Evolutionary conservation across 2,329 filamentous ascomycete genomes (phyloP).

Genomic region (Neoarthrinium moseri): DNA sequence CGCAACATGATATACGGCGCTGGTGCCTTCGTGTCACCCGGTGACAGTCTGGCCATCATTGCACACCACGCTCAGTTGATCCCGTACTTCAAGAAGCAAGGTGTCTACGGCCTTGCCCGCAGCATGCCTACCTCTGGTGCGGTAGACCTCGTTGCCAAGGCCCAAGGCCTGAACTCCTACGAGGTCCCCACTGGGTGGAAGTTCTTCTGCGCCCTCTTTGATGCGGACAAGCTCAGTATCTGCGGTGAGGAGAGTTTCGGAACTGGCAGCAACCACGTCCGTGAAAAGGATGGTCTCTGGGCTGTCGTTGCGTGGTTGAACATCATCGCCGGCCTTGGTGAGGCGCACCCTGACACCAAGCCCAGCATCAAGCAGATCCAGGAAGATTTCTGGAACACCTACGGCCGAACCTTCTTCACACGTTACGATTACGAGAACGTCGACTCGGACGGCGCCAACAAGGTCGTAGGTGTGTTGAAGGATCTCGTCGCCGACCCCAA

Average conservation of each 20-base stretch:
- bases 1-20: constrained; percentile 99
- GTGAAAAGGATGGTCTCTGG: constrained; percentile 98
- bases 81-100: constrained; percentile 97
- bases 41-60: constrained; percentile 96
- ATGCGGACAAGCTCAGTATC: constrained; percentile 94
- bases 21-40: constrained; percentile 92
- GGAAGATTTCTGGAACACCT: constrained; percentile 93
- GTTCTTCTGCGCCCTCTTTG: constrained; percentile 96
- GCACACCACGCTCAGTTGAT: constrained; percentile 95
- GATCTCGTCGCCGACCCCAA: constrained; percentile 70
- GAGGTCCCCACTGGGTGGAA: constrained; percentile 99
- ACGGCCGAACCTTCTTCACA: constrained; percentile 98
- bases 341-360: constrained; percentile 73
- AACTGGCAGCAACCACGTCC: constrained; percentile 97
- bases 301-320: constrained; percentile 97
- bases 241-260: constrained; percentile 98
- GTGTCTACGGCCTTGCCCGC: constrained; percentile 90
- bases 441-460: constrained; percentile 85
- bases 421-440: constrained; percentile 98
- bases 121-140: constrained; percentile 98
- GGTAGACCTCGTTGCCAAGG: constrained; percentile 93
- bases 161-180: constrained; percentile 86
- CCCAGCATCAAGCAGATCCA: constrained; percentile 96
- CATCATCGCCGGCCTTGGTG: constrained; percentile 92
- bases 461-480: constrained; percentile 80